Base-by-base conservation (phyloP, 345 rosid species). In the Corchorus capsularis region DNA sequence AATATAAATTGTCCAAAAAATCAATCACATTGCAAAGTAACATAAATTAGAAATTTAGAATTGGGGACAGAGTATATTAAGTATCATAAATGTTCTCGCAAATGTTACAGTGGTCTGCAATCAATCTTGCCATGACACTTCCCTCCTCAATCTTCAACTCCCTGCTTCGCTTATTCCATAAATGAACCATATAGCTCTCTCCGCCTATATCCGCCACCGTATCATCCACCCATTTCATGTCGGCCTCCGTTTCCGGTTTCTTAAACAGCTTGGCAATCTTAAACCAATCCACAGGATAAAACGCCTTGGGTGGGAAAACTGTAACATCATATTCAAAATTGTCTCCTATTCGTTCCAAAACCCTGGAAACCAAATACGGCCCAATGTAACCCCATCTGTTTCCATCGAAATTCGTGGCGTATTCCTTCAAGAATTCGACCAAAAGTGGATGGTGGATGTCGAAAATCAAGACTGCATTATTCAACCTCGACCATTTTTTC, bases 371-470 rank as follows among this genome's bases (percentile, higher is more conserved):
- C 64, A 92, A 55, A 72, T 87, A 89, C 11, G 97, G 97, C 3
- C 98, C 93, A 10, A 88, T 94, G 69, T 92, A 79, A 3, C 96
- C 96, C 93, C 97, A 94, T 80, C 75, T 89, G 81, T 75, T 87
- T 41, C 94, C 96, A 10, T 91, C 77, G 56, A 90, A 94, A 39
- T 87, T 90, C 15, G 85, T 66, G 17, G 94, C 86, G 66, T 83
- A 90, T 75, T 93, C 98, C 50, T 82, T 82, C 37, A 93, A 85
- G 81, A 93, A 93, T 49, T 87, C 87, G 0, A 67, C 8, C 22
- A 93, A 53, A 32, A 90, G 82, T 0, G 90, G 91, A 79, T 90
- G 98, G 67, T 79, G 78, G 63, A 77, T 61, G 60, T 90, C 94
- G n/a, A 91, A 89, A 32, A 88, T 83, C 86, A 90, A 81, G 32